These are phyloP conservation scores for Tuber brumale DNA, from an alignment of 495 filamentous ascomycete species.

Conservation along the genomic window DNA sequence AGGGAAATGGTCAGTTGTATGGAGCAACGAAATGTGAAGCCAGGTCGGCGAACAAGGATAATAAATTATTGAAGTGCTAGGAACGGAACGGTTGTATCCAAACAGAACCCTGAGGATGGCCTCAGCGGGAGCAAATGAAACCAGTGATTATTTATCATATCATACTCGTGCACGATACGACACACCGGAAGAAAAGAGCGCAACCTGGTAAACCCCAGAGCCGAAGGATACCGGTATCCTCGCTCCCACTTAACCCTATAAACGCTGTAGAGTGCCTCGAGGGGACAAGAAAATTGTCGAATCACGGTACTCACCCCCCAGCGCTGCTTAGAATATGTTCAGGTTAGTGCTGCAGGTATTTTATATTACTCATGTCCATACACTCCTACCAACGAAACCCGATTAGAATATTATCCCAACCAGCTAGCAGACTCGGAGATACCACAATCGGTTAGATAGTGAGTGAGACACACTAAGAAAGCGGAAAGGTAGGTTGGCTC, in stretches of 20 bases:
- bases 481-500: background rate
- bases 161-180: no score
- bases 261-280: background rate
- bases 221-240: background rate
- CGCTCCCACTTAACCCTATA: background rate
- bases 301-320: background rate
- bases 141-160: background rate
- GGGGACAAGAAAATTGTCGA: background rate
- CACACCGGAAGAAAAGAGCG: background rate
- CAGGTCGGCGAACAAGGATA: no score
- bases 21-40: no score
- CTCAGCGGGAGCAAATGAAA: background rate
- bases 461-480: background rate
- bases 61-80: no score
- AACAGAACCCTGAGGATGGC: background rate
- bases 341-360: background rate
- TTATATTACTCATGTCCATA: background rate
- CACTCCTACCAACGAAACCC: background rate
- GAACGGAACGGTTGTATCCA: no score
- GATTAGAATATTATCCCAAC: background rate
- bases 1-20: no score
- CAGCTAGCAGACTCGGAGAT: no score
- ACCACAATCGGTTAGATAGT: background rate
- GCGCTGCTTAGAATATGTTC: background rate
- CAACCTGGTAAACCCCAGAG: background rate